A percentile compares a stretch with the other conserved stretches of the same genome.
These are phyloP conservation scores for Leccinum subtestaceum DNA, from an alignment of 768 basidiomycete genomes.

Conservation along the genomic window DNA sequence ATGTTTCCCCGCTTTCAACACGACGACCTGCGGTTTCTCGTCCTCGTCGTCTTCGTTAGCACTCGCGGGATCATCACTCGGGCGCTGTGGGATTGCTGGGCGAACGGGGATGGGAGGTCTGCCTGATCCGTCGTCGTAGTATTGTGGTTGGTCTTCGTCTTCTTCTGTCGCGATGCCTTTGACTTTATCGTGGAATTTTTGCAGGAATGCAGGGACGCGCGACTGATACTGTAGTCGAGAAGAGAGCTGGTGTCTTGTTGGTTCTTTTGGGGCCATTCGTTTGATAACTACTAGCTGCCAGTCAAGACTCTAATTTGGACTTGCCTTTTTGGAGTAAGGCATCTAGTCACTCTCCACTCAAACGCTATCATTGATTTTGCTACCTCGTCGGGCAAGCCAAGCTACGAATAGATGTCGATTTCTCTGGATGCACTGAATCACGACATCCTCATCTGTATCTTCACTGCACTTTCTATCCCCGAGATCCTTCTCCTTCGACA, in stretches of 20 bases:
- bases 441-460: slow-evolving; percentile 38
- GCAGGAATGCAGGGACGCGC: slow-evolving; percentile 61
- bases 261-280: slow-evolving; percentile 52
- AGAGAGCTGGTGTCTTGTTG: slow-evolving; percentile 68
- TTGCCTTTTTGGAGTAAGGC: slow-evolving; percentile 19
- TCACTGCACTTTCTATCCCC: slow-evolving; percentile 36
- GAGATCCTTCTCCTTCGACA: slow-evolving; percentile 42
- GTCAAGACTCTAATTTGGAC: neutral
- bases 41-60: slow-evolving; percentile 70
- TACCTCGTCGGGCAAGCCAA: neutral
- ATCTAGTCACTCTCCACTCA: neutral
- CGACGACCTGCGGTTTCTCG: slow-evolving; percentile 87
- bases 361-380: neutral
- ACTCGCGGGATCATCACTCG: slow-evolving; percentile 66
- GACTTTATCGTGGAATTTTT: slow-evolving; percentile 60
- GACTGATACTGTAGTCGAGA: slow-evolving; percentile 64
- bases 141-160: slow-evolving; percentile 45
- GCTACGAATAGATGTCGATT: slow-evolving; percentile 14
- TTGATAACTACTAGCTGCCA: neutral
- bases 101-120: slow-evolving; percentile 71
- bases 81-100: slow-evolving; percentile 69
- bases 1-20: slow-evolving; percentile 86
- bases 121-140: slow-evolving; percentile 65
- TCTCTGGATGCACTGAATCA: slow-evolving; percentile 32
- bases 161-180: slow-evolving; percentile 52